Conservation (phyloP, 768 basidiomycete species). For the Boletus pseudo-olivaceus region DNA sequence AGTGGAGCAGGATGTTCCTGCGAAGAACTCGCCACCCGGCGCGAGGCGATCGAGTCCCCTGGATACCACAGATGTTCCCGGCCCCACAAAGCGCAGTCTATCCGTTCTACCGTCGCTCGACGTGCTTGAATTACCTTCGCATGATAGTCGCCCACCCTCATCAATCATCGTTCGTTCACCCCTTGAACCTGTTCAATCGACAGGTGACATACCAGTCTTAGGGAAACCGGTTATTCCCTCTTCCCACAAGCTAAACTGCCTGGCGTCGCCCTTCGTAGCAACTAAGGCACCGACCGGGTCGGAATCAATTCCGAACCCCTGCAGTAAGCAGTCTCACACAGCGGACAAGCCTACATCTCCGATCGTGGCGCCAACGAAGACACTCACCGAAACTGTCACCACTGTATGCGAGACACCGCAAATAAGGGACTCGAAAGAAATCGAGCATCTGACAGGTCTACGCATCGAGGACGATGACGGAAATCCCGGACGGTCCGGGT, state of each 20-base stretch:
- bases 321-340: not conserved
- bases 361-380: not conserved
- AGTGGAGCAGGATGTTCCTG: constrained; percentile 1
- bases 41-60: not conserved
- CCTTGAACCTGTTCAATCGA: constrained; percentile 1
- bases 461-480: constrained; percentile 3
- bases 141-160: constrained; percentile 16
- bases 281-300: not conserved
- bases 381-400: not conserved
- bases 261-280: constrained; percentile 16
- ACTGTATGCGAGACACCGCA: not conserved
- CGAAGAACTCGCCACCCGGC: constrained; percentile 1
- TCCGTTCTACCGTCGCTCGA: constrained; percentile 13
- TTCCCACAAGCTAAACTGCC: constrained; percentile 5
- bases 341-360: not conserved
- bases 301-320: not conserved
- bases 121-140: constrained; percentile 8
- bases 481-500: not conserved
- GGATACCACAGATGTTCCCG: not conserved
- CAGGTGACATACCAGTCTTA: not conserved
- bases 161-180: constrained; percentile 24
- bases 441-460: not conserved
- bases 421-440: not conserved
- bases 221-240: not conserved
- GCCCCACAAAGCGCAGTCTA: not conserved